phyloP scores from a whole-genome alignment of 805 yeast species.

The Candida patagonica region DNA sequence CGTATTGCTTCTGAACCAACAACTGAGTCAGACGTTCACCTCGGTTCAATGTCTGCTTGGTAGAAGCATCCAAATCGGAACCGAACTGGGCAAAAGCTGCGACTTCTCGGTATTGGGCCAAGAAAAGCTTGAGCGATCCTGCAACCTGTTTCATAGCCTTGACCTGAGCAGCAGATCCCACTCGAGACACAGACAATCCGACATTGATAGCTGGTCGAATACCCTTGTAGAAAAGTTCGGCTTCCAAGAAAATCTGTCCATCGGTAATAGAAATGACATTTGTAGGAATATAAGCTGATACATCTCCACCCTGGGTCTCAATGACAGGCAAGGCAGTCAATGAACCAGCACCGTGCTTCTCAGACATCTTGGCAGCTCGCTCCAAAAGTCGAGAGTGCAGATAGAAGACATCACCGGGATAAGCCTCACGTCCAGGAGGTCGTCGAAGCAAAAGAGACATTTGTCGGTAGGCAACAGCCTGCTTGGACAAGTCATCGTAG shows the following conservation, averaged over 20 bases:
- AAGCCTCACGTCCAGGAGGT: conserved; percentile 96
- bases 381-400: conserved; percentile 90
- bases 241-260: conserved; percentile 98
- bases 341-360: conserved; percentile 83
- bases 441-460: conserved; percentile 94
- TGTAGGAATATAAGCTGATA: conserved; percentile 95
- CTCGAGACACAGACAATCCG: conserved; percentile 99
- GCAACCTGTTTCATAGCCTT: conserved; percentile 99
- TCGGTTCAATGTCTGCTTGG: conserved; percentile 97
- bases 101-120: conserved; percentile 99
- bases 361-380: conserved; percentile 97
- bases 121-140: conserved; percentile 99
- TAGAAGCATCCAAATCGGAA: conserved; percentile 99
- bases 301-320: conserved; percentile 99
- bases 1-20: conserved; percentile 94
- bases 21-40: conserved; percentile 99
- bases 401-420: conserved; percentile 96
- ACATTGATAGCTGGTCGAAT: conserved; percentile 99
- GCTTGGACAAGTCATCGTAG: conserved; percentile 98
- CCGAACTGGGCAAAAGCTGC: conserved; percentile 99
- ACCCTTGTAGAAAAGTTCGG: conserved; percentile 99
- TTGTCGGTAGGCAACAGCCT: conserved; percentile 99
- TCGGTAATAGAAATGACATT: conserved; percentile 96
- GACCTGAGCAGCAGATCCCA: conserved; percentile 99
- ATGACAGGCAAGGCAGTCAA: conserved; percentile 93